Percentiles rank a stretch among this genome's conserved stretches.
These are phyloP conservation scores for Dictyostelium discoideum DNA, from an alignment of 78 protist genomes.

Conservation along the genomic window DNA sequence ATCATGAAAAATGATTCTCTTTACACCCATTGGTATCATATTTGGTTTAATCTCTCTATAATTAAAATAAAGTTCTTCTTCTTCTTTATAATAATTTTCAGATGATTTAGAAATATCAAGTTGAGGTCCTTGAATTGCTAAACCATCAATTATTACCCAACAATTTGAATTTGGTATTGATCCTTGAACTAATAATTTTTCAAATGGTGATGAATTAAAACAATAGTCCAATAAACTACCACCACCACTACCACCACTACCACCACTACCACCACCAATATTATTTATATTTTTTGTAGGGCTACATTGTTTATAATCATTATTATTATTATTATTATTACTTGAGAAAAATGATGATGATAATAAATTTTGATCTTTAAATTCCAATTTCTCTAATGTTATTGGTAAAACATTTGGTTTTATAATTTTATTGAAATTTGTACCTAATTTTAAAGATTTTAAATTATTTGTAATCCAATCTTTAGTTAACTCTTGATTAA, in stretches of 20 bases:
- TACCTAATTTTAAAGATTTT: not conserved
- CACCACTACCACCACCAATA: not conserved
- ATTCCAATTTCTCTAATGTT: not conserved
- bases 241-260: not conserved
- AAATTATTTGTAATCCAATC: not conserved
- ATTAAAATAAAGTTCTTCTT: not conserved
- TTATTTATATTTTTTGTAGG: not conserved
- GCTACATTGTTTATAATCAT: not conserved
- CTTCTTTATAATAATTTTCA: not conserved
- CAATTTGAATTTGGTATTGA: not conserved
- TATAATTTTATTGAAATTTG: not conserved
- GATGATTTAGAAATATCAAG: not conserved
- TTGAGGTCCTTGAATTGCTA: not conserved
- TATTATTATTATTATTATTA: not conserved
- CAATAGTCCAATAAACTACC: not conserved
- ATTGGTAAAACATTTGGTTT: not conserved
- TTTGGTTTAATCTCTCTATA: not conserved
- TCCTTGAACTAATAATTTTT: not conserved
- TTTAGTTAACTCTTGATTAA: not conserved
- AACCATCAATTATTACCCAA: constrained; percentile 1
- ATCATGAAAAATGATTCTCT: not conserved
- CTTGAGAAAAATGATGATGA: not conserved
- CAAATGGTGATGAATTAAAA: not conserved
- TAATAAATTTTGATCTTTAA: not conserved
- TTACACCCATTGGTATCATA: not conserved